Percentiles rank a stretch among this genome's conserved stretches.
These are phyloP conservation scores for Balakata baccata DNA, from an alignment of 345 rosid genomes.

Conservation along the genomic window DNA sequence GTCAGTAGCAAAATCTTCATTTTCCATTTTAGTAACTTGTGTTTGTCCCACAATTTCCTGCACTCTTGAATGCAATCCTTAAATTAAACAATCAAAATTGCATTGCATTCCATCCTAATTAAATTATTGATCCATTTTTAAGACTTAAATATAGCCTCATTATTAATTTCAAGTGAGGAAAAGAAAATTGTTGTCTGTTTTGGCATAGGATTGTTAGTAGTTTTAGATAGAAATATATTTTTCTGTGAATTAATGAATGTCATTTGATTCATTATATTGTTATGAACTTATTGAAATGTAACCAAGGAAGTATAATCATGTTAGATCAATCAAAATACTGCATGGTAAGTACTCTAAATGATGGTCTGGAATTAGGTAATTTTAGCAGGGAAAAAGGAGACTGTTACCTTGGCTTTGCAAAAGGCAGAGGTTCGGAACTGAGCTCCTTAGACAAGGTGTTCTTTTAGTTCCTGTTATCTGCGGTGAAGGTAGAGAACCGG, in stretches of 20 bases:
- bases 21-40: neutral
- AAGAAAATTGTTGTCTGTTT: neutral
- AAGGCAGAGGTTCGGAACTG: conserved; percentile 90
- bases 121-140: neutral
- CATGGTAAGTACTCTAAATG: conserved; percentile 11
- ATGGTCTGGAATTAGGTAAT: conserved; percentile 55
- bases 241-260: too few relatives aligned
- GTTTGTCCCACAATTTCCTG: neutral
- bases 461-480: conserved; percentile 83
- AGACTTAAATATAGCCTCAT: neutral
- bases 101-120: neutral
- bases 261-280: neutral
- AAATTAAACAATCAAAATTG: neutral
- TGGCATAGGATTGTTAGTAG: too few relatives aligned
- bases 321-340: neutral
- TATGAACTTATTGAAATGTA: neutral
- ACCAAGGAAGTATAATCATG: conserved; percentile 2
- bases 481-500: conserved; percentile 60
- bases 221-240: neutral
- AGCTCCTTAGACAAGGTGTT: conserved; percentile 81
- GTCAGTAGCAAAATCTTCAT: conserved; percentile 42
- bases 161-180: neutral
- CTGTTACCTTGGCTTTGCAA: conserved; percentile 58
- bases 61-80: conserved; percentile 4
- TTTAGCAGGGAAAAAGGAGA: conserved; percentile 80